Conservation (phyloP, 1,139 yeast genomes). For the Protomyces arabidopsidicola region DNA sequence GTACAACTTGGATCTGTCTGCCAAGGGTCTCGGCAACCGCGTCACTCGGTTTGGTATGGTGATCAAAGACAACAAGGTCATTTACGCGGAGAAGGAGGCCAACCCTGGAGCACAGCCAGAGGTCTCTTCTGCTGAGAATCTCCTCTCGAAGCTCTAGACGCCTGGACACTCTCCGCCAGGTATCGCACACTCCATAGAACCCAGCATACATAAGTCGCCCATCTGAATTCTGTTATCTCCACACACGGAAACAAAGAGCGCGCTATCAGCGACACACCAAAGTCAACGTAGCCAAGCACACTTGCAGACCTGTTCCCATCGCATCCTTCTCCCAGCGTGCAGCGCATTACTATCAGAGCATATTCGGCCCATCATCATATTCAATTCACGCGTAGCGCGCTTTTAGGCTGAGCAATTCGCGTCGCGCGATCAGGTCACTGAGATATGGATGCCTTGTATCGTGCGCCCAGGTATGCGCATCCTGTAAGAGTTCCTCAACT, state of each 20-base stretch:
- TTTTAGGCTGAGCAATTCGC: no score
- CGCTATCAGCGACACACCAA: no score
- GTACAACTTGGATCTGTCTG: constrained; percentile 52
- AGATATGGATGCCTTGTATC: background rate
- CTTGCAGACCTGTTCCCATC: no score
- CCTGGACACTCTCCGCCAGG: no score
- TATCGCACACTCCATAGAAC: background rate
- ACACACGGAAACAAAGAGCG: no score
- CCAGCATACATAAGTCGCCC: background rate
- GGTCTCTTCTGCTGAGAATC: constrained; percentile 14
- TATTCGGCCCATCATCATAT: no score
- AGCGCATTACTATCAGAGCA: no score
- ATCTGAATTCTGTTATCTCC: background rate
- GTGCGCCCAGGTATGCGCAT: background rate
- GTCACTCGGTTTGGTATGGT: constrained; percentile 68
- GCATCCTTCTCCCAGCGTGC: no score
- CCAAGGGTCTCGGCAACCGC: constrained; percentile 60
- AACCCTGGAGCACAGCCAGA: constrained; percentile 43
- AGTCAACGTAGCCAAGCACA: no score
- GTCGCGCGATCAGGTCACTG: background rate
- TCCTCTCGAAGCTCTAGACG: constrained; percentile 10
- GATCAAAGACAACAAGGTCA: constrained; percentile 60
- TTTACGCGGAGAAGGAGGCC: constrained; percentile 62
- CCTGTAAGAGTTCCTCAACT: background rate
- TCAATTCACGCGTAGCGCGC: no score